Percentiles rank a stretch among this genome's conserved stretches.
Evolutionary conservation across 148 eudicot genomes (phyloP).

Genomic region (Rhododendron williamsianum): DNA sequence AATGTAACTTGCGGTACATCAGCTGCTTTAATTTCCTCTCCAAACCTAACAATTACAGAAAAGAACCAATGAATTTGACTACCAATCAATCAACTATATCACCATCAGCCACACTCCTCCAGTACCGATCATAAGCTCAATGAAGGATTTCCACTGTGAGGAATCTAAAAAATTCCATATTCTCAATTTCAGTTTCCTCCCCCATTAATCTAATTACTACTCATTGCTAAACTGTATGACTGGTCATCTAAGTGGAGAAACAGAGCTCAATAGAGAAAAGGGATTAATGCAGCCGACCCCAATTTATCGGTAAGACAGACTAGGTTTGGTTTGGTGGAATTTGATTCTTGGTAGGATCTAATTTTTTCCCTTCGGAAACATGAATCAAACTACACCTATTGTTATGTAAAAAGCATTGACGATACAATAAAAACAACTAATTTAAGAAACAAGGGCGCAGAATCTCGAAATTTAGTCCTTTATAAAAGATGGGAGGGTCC

Average conservation of each 20-base stretch:
- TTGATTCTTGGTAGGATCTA: background rate
- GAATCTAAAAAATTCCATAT: background rate
- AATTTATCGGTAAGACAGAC: background rate
- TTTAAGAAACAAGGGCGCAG: background rate
- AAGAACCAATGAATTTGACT: background rate
- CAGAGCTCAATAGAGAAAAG: background rate
- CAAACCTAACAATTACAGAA: background rate
- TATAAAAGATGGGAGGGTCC: constrained; percentile 19
- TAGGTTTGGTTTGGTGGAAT: background rate
- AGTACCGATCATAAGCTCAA: background rate
- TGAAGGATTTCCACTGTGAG: background rate
- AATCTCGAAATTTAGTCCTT: background rate
- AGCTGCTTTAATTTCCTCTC: background rate
- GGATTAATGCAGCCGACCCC: background rate
- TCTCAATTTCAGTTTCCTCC: background rate
- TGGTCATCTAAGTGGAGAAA: background rate
- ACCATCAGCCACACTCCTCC: background rate
- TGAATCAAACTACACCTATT: background rate
- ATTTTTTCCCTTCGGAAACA: background rate
- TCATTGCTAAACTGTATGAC: background rate
- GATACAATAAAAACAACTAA: background rate
- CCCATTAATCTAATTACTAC: background rate
- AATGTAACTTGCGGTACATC: background rate
- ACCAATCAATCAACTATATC: background rate
- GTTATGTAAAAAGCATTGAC: background rate